Evolutionary conservation across 495 filamentous ascomycete species (phyloP).

Genomic region (Penicillium robsamsonii): DNA sequence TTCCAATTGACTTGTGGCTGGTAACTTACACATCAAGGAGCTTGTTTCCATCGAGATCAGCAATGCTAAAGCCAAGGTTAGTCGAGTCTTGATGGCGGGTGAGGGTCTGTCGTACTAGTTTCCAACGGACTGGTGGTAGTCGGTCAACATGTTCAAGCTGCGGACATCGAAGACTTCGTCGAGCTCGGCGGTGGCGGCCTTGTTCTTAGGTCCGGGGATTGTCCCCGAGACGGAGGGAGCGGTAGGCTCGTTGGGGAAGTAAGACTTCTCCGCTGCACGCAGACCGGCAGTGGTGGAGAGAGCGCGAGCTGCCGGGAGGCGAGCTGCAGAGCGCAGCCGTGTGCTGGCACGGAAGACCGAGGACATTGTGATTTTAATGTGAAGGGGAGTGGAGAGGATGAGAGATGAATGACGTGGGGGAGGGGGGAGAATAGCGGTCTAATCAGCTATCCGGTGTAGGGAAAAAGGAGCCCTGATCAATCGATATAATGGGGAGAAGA

Average conservation of each 20-base stretch:
- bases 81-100: constrained; percentile 24
- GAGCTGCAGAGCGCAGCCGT: constrained; percentile 39
- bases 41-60: constrained; percentile 72
- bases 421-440: constrained; percentile 15
- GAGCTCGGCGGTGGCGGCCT: constrained; percentile 68
- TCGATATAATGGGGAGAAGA: not conserved
- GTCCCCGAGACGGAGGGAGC: constrained; percentile 69
- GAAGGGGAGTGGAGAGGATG: not conserved
- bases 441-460: constrained; percentile 3
- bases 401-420: constrained; percentile 12
- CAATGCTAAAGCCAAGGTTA: constrained; percentile 56
- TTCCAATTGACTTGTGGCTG: not conserved
- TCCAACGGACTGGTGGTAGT: constrained; percentile 67
- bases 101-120: constrained; percentile 50
- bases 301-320: constrained; percentile 38
- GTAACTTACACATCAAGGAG: constrained; percentile 71
- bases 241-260: constrained; percentile 72
- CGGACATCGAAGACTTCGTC: constrained; percentile 89
- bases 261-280: constrained; percentile 50
- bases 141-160: constrained; percentile 86
- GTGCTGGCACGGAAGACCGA: constrained; percentile 44
- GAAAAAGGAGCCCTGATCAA: not conserved
- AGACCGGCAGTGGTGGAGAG: constrained; percentile 44
- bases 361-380: constrained; percentile 38
- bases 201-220: constrained; percentile 80